Evolutionary conservation across 495 filamentous ascomycete species (phyloP).

Genomic region (Aspergillus avenaceus): DNA sequence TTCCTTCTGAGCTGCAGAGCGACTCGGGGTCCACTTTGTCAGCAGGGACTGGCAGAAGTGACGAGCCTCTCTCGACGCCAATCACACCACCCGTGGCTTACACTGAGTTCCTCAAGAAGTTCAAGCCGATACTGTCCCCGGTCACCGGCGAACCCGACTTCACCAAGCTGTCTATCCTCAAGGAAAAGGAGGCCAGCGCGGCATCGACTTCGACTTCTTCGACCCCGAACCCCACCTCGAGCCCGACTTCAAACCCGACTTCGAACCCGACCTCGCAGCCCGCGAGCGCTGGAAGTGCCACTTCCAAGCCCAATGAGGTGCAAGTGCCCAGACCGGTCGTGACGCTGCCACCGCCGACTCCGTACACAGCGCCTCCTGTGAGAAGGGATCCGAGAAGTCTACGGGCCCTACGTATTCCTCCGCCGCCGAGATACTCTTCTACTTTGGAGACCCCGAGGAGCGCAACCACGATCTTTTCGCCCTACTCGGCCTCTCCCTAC

Average conservation of each 20-base stretch:
- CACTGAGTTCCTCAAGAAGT: constrained; percentile 81
- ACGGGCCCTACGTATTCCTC: constrained; percentile 41
- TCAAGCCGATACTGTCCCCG: constrained; percentile 61
- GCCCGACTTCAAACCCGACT: neutral
- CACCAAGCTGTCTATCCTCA: constrained; percentile 29
- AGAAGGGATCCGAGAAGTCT: constrained; percentile 22
- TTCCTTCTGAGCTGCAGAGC: constrained; percentile 69
- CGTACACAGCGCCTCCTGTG: constrained; percentile 15
- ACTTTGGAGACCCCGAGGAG: constrained; percentile 26
- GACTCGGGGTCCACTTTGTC: constrained; percentile 24
- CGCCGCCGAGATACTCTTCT: constrained; percentile 18
- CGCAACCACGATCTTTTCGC: constrained; percentile 26
- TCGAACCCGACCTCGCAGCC: constrained; percentile 34
- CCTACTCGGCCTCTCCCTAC: constrained; percentile 31
- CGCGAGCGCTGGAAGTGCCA: constrained; percentile 32
- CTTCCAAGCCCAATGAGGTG: constrained; percentile 20
- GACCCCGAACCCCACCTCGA: constrained; percentile 14
- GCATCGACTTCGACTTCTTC: neutral
- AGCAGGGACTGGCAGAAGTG: constrained; percentile 42
- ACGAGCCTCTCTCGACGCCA: constrained; percentile 64
- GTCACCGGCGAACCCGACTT: constrained; percentile 28
- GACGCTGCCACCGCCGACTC: constrained; percentile 35
- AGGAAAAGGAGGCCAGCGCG: constrained; percentile 2
- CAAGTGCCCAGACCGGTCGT: constrained; percentile 23
- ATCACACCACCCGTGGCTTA: constrained; percentile 93